A percentile compares a stretch with the other conserved stretches of the same genome.
phyloP scores from a whole-genome alignment of 2,329 filamentous ascomycete genomes.

The Aquanectria penicillioides region DNA sequence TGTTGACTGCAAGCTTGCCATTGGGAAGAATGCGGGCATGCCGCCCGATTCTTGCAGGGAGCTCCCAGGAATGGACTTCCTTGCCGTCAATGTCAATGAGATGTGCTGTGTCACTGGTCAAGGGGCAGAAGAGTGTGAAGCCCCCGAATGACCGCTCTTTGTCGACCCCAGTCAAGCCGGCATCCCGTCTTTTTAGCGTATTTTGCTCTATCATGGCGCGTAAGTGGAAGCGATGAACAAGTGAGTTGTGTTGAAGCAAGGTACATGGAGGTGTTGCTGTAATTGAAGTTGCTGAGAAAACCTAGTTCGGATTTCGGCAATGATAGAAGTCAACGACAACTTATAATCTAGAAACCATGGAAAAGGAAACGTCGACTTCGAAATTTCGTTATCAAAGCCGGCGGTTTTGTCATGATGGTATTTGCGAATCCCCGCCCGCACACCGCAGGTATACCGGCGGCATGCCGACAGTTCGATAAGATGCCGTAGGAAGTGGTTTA shows the following conservation, averaged over 20 bases:
- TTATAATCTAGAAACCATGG: no score
- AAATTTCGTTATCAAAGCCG: not conserved
- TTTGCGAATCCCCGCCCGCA: conserved; percentile 12
- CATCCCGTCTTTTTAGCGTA: conserved; percentile 41
- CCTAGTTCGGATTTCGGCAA: not conserved
- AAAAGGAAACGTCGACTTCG: no score
- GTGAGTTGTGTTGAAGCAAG: no score
- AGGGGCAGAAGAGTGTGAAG: conserved; percentile 44
- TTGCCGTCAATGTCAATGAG: conserved; percentile 42
- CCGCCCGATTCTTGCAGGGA: conserved; percentile 41
- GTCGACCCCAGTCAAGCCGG: conserved; percentile 43
- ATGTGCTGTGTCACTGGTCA: conserved; percentile 40
- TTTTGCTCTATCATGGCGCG: conserved; percentile 41
- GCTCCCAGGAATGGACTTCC: conserved; percentile 43
- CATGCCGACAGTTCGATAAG: conserved; percentile 35
- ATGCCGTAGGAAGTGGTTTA: conserved; percentile 1
- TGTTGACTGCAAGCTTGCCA: conserved; percentile 45
- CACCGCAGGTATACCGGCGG: conserved; percentile 30
- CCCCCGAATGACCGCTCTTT: conserved; percentile 38
- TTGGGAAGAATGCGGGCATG: conserved; percentile 42
- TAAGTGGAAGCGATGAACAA: not conserved
- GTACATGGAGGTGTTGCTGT: no score
- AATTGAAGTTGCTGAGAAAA: not conserved
- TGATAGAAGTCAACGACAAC: no score
- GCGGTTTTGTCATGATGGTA: not conserved